Evolutionary conservation across 1,139 yeast genomes (phyloP).

Genomic region (Suhomyces atakaporum): DNA sequence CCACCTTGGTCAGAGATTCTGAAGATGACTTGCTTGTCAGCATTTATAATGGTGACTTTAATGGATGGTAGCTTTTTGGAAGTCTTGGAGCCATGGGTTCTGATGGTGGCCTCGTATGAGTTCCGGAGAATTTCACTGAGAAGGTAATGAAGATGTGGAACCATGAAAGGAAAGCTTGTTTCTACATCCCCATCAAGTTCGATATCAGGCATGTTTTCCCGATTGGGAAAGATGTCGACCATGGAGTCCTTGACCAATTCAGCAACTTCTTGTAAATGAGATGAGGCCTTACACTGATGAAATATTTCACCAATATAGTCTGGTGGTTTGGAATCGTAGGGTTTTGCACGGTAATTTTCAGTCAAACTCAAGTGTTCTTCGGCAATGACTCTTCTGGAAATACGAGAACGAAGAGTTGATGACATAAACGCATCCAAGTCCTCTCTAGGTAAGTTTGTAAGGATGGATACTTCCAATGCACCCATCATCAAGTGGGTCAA

Average conservation of each 20-base stretch:
- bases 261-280: constrained; percentile 57
- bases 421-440: constrained; percentile 74
- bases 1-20: constrained; percentile 91
- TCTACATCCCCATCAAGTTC: constrained; percentile 66
- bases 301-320: constrained; percentile 87
- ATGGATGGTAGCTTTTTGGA: constrained; percentile 62
- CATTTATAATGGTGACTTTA: constrained; percentile 65
- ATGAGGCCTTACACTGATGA: constrained; percentile 73
- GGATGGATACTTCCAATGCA: constrained; percentile 75
- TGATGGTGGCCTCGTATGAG: constrained; percentile 76
- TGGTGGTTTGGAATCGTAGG: constrained; percentile 54
- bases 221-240: constrained; percentile 54
- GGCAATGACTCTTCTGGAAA: constrained; percentile 84
- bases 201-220: constrained; percentile 69
- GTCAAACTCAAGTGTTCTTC: constrained; percentile 87
- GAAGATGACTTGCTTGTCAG: constrained; percentile 67
- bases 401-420: constrained; percentile 76
- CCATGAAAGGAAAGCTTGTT: constrained; percentile 76
- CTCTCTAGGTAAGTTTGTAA: constrained; percentile 60
- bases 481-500: constrained; percentile 93
- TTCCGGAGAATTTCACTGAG: constrained; percentile 86
- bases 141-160: constrained; percentile 81
- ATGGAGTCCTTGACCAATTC: constrained; percentile 47
- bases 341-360: constrained; percentile 52
- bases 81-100: constrained; percentile 33